phyloP scores from a whole-genome alignment of 345 rosid species.

The Salix koriyanagi region DNA sequence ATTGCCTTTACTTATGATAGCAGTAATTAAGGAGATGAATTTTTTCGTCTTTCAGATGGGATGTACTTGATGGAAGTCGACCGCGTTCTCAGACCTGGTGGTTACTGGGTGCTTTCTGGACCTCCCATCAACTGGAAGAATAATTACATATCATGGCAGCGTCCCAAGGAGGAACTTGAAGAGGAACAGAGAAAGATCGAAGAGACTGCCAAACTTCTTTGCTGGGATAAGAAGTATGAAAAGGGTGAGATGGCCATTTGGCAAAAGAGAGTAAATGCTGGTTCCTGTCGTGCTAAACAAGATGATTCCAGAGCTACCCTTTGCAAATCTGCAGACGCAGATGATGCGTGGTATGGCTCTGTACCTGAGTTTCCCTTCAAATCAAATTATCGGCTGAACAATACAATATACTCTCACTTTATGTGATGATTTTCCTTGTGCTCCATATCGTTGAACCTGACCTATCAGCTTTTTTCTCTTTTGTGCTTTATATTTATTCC shows the following conservation, averaged over 20 bases:
- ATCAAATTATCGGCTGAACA: background rate
- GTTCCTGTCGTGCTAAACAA: constrained; percentile 51
- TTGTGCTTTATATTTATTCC: background rate
- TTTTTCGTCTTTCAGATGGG: constrained; percentile 58
- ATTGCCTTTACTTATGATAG: constrained; percentile 3
- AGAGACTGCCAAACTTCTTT: constrained; percentile 76
- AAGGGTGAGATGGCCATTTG: constrained; percentile 91
- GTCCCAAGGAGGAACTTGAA: constrained; percentile 86
- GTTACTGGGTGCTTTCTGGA: constrained; percentile 95
- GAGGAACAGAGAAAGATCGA: constrained; percentile 86
- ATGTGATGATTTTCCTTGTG: background rate
- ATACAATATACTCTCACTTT: background rate
- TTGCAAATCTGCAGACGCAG: constrained; percentile 64
- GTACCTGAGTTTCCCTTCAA: background rate
- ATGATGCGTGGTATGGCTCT: constrained; percentile 83
- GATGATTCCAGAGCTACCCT: constrained; percentile 62
- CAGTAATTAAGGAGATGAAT: constrained; percentile 2
- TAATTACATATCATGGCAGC: constrained; percentile 91
- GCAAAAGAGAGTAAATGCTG: constrained; percentile 72
- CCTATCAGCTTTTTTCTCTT: background rate
- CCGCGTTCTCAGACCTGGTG: constrained; percentile 96
- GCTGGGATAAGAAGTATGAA: constrained; percentile 94
- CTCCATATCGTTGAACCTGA: background rate
- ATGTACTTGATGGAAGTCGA: constrained; percentile 91
- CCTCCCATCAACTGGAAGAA: constrained; percentile 95